Base-by-base conservation (phyloP, 257 asterid species). In the Salvia rosmarinus region DNA sequence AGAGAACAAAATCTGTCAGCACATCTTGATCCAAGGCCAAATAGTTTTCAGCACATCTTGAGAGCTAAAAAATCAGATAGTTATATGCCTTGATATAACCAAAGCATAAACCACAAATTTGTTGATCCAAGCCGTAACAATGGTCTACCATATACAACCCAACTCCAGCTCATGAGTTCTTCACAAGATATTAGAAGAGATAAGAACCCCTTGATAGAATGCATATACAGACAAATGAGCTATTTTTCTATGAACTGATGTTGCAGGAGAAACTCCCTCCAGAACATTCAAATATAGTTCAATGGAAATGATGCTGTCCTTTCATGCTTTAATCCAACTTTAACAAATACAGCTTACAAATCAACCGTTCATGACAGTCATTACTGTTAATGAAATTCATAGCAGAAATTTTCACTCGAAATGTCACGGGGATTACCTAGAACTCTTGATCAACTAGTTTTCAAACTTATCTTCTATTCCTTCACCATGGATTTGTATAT, bases 11-110 rank as follows among this genome's bases (percentile, higher is more conserved):
- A 58, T 40, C 17, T 58, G 68, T 43, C 20, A 35, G 58, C 49
- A 72, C 80, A 73, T 52, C 44, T 12, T 39, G 44, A 39, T 39
- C 73, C 64, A 66, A 54, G 39, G 28, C n/a, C 9, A n/a, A 66
- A 60, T 20, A 37, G 34, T 32, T 57, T 49, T 37, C 76, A 37
- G 58, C 60, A 71, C 47, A 72, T n/a, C 28, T 12, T 54, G 34
- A 50, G 43, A 39, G 23, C n/a, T 21, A 57, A 70, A 14, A 58
- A 68, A 59, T 11, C 50, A n/a, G 37, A 9, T 23, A 32, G 30
- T 63, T 61, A 76, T 67, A 16, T 71, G 12, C 13, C 11, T 39
- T 39, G 44, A 9, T 68, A 63, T 16, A 54, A 25, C 16, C 57
- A 57, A 80, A 44, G 23, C 70, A 72, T 69, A 43, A 55, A 37